These are phyloP conservation scores for Linnemannia hyalina DNA, from an alignment of 192 early-diverging fungal species.

Conservation along the genomic window DNA sequence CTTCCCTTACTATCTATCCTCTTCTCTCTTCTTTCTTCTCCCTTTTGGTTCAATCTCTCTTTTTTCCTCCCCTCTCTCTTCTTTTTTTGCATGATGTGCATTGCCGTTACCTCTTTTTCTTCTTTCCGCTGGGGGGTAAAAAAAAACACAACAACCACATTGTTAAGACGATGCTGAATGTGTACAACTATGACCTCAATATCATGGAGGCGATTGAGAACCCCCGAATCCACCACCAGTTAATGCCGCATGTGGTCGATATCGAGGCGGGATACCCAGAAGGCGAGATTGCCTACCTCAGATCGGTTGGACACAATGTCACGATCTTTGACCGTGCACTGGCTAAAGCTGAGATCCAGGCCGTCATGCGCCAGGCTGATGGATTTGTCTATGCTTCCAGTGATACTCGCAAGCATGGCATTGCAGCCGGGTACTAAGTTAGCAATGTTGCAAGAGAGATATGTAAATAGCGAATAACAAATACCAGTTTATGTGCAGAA, in stretches of 20 bases:
- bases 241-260: conserved; percentile 77
- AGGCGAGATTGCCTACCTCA: conserved; percentile 23
- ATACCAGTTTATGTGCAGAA: not conserved
- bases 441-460: not conserved
- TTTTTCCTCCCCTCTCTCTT: not conserved
- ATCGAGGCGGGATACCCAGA: conserved; percentile 36
- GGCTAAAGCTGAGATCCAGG: conserved; percentile 67
- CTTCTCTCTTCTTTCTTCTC: no score
- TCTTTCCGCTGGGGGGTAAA: not conserved
- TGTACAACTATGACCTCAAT: conserved; percentile 77
- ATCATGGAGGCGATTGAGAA: conserved; percentile 78
- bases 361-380: conserved; percentile 61
- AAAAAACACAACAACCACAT: not conserved
- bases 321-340: conserved; percentile 35
- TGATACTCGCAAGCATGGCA: conserved; percentile 71
- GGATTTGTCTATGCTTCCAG: conserved; percentile 69
- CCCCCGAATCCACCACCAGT: conserved; percentile 91
- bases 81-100: not conserved
- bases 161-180: conserved; percentile 77
- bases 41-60: conserved; percentile 2
- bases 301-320: conserved; percentile 37
- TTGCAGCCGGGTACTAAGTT: conserved; percentile 70
- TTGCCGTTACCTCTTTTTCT: not conserved
- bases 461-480: not conserved
- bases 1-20: not conserved